Evolutionary conservation across 305 asterid species (phyloP), one percentile per base, ranked within the genome.

Genomic region (Fraxinus xanthoxyloides): DNA sequence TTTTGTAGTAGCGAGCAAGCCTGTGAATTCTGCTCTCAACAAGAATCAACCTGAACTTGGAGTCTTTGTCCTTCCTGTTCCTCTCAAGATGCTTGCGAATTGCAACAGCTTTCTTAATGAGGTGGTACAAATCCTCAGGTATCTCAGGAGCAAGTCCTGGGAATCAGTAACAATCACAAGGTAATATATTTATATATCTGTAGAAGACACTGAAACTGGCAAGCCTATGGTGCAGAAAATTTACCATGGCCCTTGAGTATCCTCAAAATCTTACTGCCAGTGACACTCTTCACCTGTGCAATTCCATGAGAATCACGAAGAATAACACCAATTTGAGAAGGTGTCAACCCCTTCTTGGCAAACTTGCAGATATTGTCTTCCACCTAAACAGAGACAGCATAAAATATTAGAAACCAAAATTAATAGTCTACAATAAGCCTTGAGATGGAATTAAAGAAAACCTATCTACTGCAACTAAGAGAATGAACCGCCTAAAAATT

Each of bases 221-320:
- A 67, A 28, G 24, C 12, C 72, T 24, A 35, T 5, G 34, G 65
- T 51, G 32, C 46, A 12, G 15, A 79, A 34, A 17, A 3, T 2
- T 77, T 87, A 87, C 93, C 93, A 19, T 89, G 92, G 19, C 87
- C 92, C 87, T 90, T 89, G 80, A 90, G 92, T 72, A 90, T 90
- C 86, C 93, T 85, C 79, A 91, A 75, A 84, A 89, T 91, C 84
- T 91, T 91, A 90, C 92, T 91, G 28, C 94, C 92, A 74, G 94
- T 90, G 36, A 90, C 80, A 54, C 80, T 77, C 40, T 77, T 77
- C 80, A 77, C 80, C 72, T 77, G 80, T 7, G 80, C 80, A 80
- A 90, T 91, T 4, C 92, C 94, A 82, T 91, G 92, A 26, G 92
- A 91, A 84, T 91, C 94, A 91, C 92, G 92, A 82, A 91, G 94